Evolutionary conservation across 768 basidiomycete species (phyloP), one percentile per base, ranked within the genome.

Genomic region (Auriscalpium vulgare): DNA sequence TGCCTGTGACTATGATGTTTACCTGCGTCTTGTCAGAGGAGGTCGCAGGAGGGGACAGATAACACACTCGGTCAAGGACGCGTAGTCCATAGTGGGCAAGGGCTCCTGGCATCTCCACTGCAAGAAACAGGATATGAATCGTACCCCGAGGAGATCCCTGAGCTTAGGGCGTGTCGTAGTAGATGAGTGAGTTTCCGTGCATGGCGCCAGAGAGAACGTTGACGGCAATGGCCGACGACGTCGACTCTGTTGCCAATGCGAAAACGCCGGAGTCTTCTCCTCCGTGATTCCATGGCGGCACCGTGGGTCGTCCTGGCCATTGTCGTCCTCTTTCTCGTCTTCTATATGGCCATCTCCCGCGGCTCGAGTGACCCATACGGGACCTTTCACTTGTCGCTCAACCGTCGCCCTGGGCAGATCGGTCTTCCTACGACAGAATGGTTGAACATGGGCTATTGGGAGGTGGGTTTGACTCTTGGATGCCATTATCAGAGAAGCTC

Each of bases 371-470:
- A 84, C 59, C 81, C 81, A 11, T 87, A 85, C 63, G 78, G 80
- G 8, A 65, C 80, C 2, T 85, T 82, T 58, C 84, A 87, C 63
- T 68, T 82, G 13, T 58, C 70, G 1, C 68, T 85, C 54, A 85
- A 85, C 64, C 68, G 66, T 56, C 54, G 70, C 23, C 69, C 77
- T 19, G 69, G 68, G 13, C 72, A 74, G 10, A 50, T 59, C 16
- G 50, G 56, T 17, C 60, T 59, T 1, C 80, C 79, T n/a, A 58
- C 56, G 16, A 85, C 84, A 1, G 83, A 87, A 67, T 86, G 84
- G 85, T 67, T 86, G 37, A 86, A 87, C 67, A 82, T 85, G 80
- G 84, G 84, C 4, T 83, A 74, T 58, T 86, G 84, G 85, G 77
- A 78, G 76, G 84, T 82, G 6, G 3, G 43, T 19, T 11, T 29